Base-by-base conservation (phyloP, 768 basidiomycete species). In the Terana coerulea region DNA sequence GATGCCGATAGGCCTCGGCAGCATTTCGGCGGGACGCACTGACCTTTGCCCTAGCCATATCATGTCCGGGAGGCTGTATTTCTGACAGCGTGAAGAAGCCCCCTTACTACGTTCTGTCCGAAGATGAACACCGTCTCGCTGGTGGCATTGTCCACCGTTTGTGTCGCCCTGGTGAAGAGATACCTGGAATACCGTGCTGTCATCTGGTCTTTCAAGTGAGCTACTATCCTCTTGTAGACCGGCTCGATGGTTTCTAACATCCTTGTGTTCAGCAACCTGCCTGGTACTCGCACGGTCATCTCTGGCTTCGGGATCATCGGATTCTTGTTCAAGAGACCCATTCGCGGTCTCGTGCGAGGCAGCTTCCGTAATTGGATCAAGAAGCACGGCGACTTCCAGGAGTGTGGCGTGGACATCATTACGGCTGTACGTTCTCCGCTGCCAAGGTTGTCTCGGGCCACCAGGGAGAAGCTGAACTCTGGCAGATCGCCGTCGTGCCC, bases 291-390 rank as follows among this genome's bases (percentile, higher is more conserved):
- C 22, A 51, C 44, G n/a, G 22, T 55, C 11, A 19, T 51, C 14
- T 19, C 17, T 7, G 14, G 26, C n/a, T 11, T 30, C 15, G 50
- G 44, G 24, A n/a, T 22, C 11, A 12, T 47, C 30, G 26, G 19
- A 10, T 31, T 53, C 22, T 10, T 53, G 6, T 22, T 39, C 28
- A 44, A 22, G 15, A 22, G 14, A 4, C 44, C 44, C 1, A 47
- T 53, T 10, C 56, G 41, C 15, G 57, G 57, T 6, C 36, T 64
- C 28, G 33, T 58, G 7, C 41, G 52, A n/a, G 63, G 63, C 25
- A 24, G 41, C 33, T 47, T 51, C 40, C 54, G 49, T 28, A 29
- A 22, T 22, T 59, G 58, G 57, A 19, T 43, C 7, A 17, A 45
- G 40, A 64, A 64, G 48, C 43, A 60, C 51, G 33, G 45, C 21